Evolutionary conservation across 1,284 basidiomycete genomes (phyloP), one percentile per base, ranked within the genome.

Genomic region (Kalmanozyma brasiliensis): DNA sequence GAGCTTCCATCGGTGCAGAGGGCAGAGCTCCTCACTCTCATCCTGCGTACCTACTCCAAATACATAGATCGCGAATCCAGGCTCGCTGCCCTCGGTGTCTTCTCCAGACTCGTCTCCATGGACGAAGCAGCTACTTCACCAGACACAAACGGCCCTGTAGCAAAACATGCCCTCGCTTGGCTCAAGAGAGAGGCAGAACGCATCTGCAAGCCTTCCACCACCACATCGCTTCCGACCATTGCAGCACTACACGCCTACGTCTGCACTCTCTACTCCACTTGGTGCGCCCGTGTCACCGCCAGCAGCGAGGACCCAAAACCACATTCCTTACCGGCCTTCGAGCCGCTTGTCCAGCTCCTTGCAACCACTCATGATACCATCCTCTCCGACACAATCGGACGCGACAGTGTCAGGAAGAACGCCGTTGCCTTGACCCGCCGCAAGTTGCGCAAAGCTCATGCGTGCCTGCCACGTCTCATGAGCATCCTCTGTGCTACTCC

Each of bases 191-290:
- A 92, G 78, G 87, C 88, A 3, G 85, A 85, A 7, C 76, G 77
- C 43, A 37, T 79, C 30, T 77, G 76, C 51, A 78, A 68, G 33
- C 19, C 46, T 19, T 48, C 53, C 10, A 45, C 64, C 46, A 52
- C 51, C 11, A 67, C 73, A 6, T 61, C 78, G 1, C 64, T 76
- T 9, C 41, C 68, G 82, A 87, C 90, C 65, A 74, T 90, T 30
- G 90, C 90, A 76, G 87, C 90, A 17, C 86, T 93, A 7, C 84
- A 92, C 32, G 88, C 85, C 68, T 93, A 91, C 90, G 84, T 87
- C 8, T 89, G 88, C 74, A 85, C 85, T 13, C 81, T 92, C 36
- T 91, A 90, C 76, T 65, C 67, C 14, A 49, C 57, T 17, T 20
- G 70, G 57, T 87, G 88, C 69, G 49, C 84, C 1, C 82, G 84